Base-by-base conservation (phyloP, 1,139 yeast genomes). In the Diutina siamensis region DNA sequence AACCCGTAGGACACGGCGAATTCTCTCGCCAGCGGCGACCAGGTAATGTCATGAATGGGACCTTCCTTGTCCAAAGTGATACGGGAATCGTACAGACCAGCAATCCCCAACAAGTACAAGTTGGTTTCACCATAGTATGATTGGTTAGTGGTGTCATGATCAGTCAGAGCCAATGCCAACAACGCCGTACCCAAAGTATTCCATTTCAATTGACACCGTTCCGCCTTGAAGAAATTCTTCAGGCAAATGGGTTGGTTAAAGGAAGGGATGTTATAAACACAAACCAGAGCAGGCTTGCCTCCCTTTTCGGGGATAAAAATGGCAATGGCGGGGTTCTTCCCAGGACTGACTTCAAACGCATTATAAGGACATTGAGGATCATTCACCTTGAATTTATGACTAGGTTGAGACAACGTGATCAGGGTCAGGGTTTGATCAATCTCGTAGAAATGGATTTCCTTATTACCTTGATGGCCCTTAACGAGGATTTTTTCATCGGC, bases 91-190 rank as follows among this genome's bases (percentile, higher is more conserved):
- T 86, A 88, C 36, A 92, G 77, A 9, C 97, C 97, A 20, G 95
- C 88, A 56, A 89, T 84, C 47, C 96, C 96, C 53, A 94, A 74
- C 50, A 94, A 67, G 60, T 89, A 94, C 55, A 94, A 72, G 53
- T 92, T 88, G 47, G 95, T 86, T 68, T 94, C 97, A 51, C 99
- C 99, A 60, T 94, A 94, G 67, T 94, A 94, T 2, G 94, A 83
- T 68, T 92, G 82, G 63, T 94, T 94, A 22, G 95, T 76, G 44
- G 94, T 76, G 65, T 94, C 98, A 55, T 92, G 95, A 64, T 92
- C 98, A 22, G 97, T 92, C 46, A 94, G 84, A 9, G 97, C 95
- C 56, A 89, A 75, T 48, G 95, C 97, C 58, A 94, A 71, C 53
- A 92, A 72, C 10, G 97, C 95, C 51, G 97, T 94, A 5, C 42